Base-by-base conservation (phyloP, 2,329 filamentous ascomycete species). In the Leptosphaerulina australis region DNA sequence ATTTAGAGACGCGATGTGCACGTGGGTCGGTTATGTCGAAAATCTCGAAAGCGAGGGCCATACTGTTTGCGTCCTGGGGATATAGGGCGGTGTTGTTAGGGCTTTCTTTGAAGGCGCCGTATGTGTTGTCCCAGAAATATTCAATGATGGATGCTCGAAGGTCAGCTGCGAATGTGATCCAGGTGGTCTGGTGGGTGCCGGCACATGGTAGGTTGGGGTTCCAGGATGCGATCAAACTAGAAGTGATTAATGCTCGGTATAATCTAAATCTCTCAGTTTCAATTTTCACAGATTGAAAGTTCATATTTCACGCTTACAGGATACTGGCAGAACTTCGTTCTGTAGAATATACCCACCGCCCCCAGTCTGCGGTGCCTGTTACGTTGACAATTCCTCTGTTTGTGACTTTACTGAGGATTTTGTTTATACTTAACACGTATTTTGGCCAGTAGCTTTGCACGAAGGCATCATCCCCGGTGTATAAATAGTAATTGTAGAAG, bases 401-500 rank as follows among this genome's bases (percentile, higher is more conserved):
- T 3, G 53, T 37, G 22, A 60, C 46, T 17, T 79, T 79, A 20
- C 53, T 63, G 31, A 76, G 74, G 25, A 79, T 74, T 39, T 69
- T 78, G 3, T 72, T 44, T 73, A 84, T 77, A 0, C 77, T 81
- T 6, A 63, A 63, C 5, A 75, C 63, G 56, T 83, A 83, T 3
- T 71, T 73, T 0, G 68, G 56, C 81, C 81, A 84, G 20, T 77
- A 77, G 4, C 59, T 44, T 3, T 60, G 53, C 10, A 84, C 60
- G 47, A 81, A 84, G 0, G 62, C 66, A 4, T 76, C 68, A 46
- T 85, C 80, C 18, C 79, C 79, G 0, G 80, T 80, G 56, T 77
- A 84, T 2, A 84, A 71, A 34, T 82, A 74, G 57, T 85, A 85
- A 41, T 83, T 82, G 62, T 82, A 81, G 5, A 79, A 80, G 2